Base-by-base conservation (phyloP, 805 yeast genomes). In the Suhomyces xylopsoci region DNA sequence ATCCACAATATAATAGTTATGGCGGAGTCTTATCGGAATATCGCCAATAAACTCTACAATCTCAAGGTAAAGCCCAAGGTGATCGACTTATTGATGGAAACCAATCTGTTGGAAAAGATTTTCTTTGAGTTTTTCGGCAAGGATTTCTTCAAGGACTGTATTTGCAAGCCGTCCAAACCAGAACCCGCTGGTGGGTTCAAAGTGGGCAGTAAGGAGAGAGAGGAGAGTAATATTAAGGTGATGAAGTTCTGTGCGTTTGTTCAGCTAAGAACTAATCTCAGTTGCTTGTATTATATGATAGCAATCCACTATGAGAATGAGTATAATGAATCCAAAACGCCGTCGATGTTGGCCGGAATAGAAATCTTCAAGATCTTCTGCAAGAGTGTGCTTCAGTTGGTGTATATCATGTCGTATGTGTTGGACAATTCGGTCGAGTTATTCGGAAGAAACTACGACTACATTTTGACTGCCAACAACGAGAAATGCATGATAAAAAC, bases 351-450 rank as follows among this genome's bases (percentile, higher is more conserved):
- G 45, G 73, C 78, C 0, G 79, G 77, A 1, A 67, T 72, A 8
- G 79, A 74, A 54, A 60, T 75, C 7, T 75, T 73, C 58, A 74
- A 74, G 54, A 71, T 74, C 30, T 73, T 72, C 55, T 65, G 70
- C 45, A 70, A 71, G 41, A 66, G 73, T 52, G 78, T 73, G 49
- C 69, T 74, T 5, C 79, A 74, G 55, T 63, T 74, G 52, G 72
- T 73, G 14, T 75, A 71, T 58, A 72, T 75, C 46, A 74, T 74
- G 72, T 67, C 76, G 5, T 74, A 70, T 58, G 78, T 69, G 3
- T 63, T 74, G 47, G 79, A 75, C 52, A 71, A 74, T 52, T 68
- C 75, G 24, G 76, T 68, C 7, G 75, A 73, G 52, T 58, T 73
- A 30, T 75, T 75, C 57, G 79, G 78, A 1, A 64, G 62, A 47